Conservation (phyloP, 1,284 basidiomycete genomes). For the Ustilago shanxiensis region DNA sequence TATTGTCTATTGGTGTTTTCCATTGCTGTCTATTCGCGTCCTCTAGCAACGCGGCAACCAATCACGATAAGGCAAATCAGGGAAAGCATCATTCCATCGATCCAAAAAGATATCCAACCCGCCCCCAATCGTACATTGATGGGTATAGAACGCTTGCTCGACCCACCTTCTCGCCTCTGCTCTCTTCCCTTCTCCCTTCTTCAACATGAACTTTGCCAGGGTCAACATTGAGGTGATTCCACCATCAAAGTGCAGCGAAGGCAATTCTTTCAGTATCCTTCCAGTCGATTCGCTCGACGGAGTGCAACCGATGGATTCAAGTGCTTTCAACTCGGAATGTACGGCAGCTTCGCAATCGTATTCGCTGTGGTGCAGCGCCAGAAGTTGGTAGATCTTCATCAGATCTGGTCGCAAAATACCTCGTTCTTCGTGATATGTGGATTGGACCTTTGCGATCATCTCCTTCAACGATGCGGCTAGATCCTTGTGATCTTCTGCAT, state of each 20-base stretch:
- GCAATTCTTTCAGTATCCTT: constrained; percentile 45
- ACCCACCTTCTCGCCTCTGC: constrained; percentile 44
- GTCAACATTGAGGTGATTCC: constrained; percentile 57
- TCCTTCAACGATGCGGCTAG: constrained; percentile 49
- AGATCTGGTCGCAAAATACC: constrained; percentile 58
- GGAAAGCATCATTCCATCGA: constrained; percentile 54
- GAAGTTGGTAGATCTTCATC: constrained; percentile 53
- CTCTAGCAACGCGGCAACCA: constrained; percentile 40
- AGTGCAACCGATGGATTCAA: constrained; percentile 46
- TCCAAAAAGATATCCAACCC: constrained; percentile 59
- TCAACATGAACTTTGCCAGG: constrained; percentile 31
- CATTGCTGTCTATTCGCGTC: background rate
- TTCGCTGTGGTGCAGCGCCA: constrained; percentile 46
- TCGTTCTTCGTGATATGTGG: constrained; percentile 54
- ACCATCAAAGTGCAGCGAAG: constrained; percentile 61
- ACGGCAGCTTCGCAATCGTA: constrained; percentile 44
- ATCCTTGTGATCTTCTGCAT: constrained; percentile 55
- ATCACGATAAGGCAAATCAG: constrained; percentile 35
- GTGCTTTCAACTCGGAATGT: constrained; percentile 31
- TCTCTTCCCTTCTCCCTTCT: constrained; percentile 13
- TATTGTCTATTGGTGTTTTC: background rate
- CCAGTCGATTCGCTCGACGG: background rate
- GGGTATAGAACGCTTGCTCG: constrained; percentile 55
- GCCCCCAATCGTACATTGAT: constrained; percentile 64
- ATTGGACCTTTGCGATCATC: constrained; percentile 47